phyloP scores from a whole-genome alignment of 2,329 filamentous ascomycete genomes.

The Ambrosiella cleistominuta region DNA sequence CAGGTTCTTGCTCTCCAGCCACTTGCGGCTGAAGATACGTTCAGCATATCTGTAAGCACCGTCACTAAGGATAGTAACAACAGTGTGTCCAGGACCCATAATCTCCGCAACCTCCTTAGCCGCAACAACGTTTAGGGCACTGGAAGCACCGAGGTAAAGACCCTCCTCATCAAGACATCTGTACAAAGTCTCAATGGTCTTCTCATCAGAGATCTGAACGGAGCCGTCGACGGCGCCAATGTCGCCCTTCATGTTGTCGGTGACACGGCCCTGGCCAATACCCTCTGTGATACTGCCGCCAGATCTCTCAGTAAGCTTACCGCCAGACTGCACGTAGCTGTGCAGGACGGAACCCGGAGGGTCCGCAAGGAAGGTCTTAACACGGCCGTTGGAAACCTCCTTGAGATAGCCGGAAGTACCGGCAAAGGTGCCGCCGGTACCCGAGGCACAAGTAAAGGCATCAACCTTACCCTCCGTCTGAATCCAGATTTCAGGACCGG shows the following conservation, averaged over 20 bases:
- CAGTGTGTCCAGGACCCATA: conserved; percentile 71
- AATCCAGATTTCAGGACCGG: conserved; percentile 90
- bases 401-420: conserved; percentile 82
- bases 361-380: conserved; percentile 82
- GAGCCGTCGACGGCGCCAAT: conserved; percentile 71
- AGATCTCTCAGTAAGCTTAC: conserved; percentile 60
- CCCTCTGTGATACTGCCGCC: conserved; percentile 93
- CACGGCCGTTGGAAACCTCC: conserved; percentile 55
- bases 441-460: conserved; percentile 89
- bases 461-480: conserved; percentile 77
- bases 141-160: conserved; percentile 85
- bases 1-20: conserved; percentile 75
- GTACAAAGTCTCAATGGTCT: conserved; percentile 96
- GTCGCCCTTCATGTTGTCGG: conserved; percentile 82
- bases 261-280: conserved; percentile 89
- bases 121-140: conserved; percentile 83
- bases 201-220: conserved; percentile 71
- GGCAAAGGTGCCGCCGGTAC: conserved; percentile 80
- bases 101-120: conserved; percentile 87
- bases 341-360: conserved; percentile 87
- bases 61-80: conserved; percentile 88
- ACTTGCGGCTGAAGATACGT: conserved; percentile 76
- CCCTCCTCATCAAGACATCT: conserved; percentile 90
- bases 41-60: conserved; percentile 97
- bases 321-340: conserved; percentile 74